phyloP scores from a whole-genome alignment of 2,329 filamentous ascomycete species.

The Fusarium haematococcum region DNA sequence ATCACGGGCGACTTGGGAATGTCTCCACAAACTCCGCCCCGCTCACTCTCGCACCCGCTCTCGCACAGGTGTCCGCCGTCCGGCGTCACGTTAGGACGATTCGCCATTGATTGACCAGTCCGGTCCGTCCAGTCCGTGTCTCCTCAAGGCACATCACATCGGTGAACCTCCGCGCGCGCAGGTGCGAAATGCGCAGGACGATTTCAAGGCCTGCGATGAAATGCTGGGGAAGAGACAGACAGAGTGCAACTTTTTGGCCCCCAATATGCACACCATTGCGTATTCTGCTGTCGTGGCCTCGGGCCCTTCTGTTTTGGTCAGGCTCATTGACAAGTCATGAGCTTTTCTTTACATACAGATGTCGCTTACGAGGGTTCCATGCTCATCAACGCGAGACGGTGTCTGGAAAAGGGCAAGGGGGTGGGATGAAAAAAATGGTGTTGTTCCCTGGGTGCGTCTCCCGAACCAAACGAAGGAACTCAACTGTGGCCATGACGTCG shows the following conservation, averaged over 20 bases:
- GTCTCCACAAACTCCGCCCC: constrained; percentile 34
- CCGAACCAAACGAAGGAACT: neutral
- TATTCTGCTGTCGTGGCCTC: constrained; percentile 37
- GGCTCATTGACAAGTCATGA: constrained; percentile 5
- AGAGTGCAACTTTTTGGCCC: constrained; percentile 16
- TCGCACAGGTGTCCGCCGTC: constrained; percentile 26
- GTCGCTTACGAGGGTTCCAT: constrained; percentile 12
- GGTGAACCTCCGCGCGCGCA: constrained; percentile 25
- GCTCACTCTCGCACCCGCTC: constrained; percentile 7
- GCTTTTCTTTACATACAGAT: neutral
- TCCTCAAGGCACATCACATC: constrained; percentile 23
- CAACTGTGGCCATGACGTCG: constrained; percentile 32
- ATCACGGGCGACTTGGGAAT: constrained; percentile 24
- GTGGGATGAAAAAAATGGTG: constrained; percentile 14
- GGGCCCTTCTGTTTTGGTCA: constrained; percentile 17
- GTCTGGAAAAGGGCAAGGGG: constrained; percentile 1
- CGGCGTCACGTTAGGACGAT: constrained; percentile 18
- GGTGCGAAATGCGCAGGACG: constrained; percentile 31
- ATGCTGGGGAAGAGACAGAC: constrained; percentile 7
- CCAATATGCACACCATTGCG: constrained; percentile 32
- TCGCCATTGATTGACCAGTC: constrained; percentile 21
- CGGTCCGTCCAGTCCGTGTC: constrained; percentile 7
- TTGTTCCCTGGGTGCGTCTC: constrained; percentile 2
- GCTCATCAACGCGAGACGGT: constrained; percentile 13
- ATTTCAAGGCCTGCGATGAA: constrained; percentile 36